Base-by-base conservation (phyloP, 768 basidiomycete species). In the Pisolithus sp. region DNA sequence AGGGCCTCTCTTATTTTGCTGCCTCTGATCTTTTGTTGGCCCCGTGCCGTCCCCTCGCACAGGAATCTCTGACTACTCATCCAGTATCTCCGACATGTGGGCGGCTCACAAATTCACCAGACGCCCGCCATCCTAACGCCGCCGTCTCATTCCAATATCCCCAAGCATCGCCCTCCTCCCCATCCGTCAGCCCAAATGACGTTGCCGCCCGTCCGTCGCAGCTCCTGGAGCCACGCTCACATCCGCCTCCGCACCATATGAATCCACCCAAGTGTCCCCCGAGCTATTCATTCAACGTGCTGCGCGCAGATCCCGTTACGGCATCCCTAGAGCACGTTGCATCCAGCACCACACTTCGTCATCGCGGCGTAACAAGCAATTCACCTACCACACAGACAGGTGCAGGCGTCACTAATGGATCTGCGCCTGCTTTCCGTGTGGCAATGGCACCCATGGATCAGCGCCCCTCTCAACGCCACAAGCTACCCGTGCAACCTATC, bases 321-420 rank as follows among this genome's bases (percentile, higher is more conserved):
- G 58, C 71, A 4, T 75, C 76, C 9, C 68, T 76, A 9, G 67
- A 76, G 49, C 76, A 76, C 43, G 67, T 76, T 46, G 62, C 72
- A 7, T 73, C 76, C 31, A 73, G 71, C 58, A 69, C 66, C 20
- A 71, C 71, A 6, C 64, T 70, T 18, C 70, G 68, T 36, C 71
- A 66, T 9, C 62, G 70, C 15, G 60, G 62, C 0, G 50, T 62
- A 42, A 56, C 62, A 0, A 30, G 57, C 26, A 5, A 43, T 7
- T 51, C 50, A 21, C 48, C 54, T 18, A 49, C 42, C 21, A 20
- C 52, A 0, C 61, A 56, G 36, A 46, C 60, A 2, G 68, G 66
- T 50, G 48, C 60, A 2, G 68, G 66, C 49, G 55, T 69, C 43
- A 62, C 61, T 7, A 68, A 66, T 50, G 70, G 72, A 34, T 59